Base-by-base conservation (phyloP, 345 rosid genomes). In the Excoecaria agallocha region DNA sequence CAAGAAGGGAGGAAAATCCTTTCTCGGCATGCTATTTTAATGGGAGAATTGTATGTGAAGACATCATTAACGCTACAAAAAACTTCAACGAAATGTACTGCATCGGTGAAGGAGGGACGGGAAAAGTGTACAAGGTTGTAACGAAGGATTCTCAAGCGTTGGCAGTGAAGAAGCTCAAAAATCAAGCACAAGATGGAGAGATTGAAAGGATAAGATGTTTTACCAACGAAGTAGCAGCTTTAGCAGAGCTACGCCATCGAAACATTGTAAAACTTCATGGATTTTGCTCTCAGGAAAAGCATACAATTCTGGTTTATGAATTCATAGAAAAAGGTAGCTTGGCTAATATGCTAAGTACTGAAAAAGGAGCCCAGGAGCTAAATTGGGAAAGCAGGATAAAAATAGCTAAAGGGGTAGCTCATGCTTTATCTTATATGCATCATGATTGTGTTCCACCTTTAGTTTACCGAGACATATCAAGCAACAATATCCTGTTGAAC, bases 291-390 rank as follows among this genome's bases (percentile, higher is more conserved):
- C 54, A 8, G 12, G 63, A 16, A 11, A 20, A 13, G 3, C 77
- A 73, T 4, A 38, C 76, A 19, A 71, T 75, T 41, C 52, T 80
- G 39, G 82, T 78, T n/a, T 78, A 60, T 38, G 73, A 83, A 73
- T 83, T 45, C 62, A 35, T 83, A 12, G 74, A 75, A 46, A 78
- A 6, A 20, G 86, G 84, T n/a, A 83, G 86, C 72, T 59, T 80
- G 69, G 74, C 71, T 2, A 17, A 56, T 12, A 45, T 73, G 24
- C 73, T 83, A 25, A 66, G 72, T 45, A 59, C 57, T 12, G 76
- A 69, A 3, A 25, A 68, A 56, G 49, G 39, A 62, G 80, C 74
- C 1, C 54, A 3, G 22, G 62, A 72, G n/a, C 54, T 83, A 24
- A 78, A 78, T n/a, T 80, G 86, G 84, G 25, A n/a, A 11, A 77